These are phyloP conservation scores for Coprinopsis strossmayeri DNA, from an alignment of 768 basidiomycete species.

Conservation along the genomic window DNA sequence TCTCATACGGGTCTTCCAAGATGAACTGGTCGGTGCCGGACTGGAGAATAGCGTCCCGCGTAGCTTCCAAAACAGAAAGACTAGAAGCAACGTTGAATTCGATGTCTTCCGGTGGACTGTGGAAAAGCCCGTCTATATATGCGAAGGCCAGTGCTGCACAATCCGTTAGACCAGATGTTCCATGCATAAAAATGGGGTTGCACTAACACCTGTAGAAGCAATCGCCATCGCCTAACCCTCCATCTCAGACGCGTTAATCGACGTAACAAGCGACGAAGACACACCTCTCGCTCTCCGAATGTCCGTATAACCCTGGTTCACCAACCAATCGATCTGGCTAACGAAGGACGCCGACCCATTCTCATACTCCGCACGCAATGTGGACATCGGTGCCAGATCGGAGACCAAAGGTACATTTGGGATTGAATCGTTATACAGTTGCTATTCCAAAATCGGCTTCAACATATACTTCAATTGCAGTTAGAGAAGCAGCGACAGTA, in stretches of 20 bases:
- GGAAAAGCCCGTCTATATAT: conserved; percentile 67
- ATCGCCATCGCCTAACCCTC: conserved; percentile 69
- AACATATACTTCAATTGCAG: not conserved
- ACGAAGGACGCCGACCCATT: conserved; percentile 52
- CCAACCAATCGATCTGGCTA: conserved; percentile 70
- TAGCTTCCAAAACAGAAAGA: conserved; percentile 43
- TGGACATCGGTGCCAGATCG: conserved; percentile 41
- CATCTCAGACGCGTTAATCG: not conserved
- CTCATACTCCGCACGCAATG: conserved; percentile 62
- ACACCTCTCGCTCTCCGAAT: conserved; percentile 69
- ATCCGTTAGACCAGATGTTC: conserved; percentile 1
- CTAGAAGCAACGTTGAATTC: conserved; percentile 42
- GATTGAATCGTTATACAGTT: conserved; percentile 30
- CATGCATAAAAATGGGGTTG: not conserved
- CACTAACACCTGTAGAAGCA: conserved; percentile 85
- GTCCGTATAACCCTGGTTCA: conserved; percentile 50
- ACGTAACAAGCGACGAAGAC: conserved; percentile 12
- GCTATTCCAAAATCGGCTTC: conserved; percentile 13
- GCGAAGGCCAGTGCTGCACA: conserved; percentile 72
- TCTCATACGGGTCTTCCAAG: conserved; percentile 70
- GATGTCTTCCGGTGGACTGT: conserved; percentile 33
- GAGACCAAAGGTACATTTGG: conserved; percentile 48
- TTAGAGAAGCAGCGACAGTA: not conserved
- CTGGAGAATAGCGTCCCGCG: conserved; percentile 41
- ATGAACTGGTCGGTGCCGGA: conserved; percentile 63